Base-by-base conservation (phyloP, 2,329 filamentous ascomycete genomes). In the Ophiostoma sp. region DNA sequence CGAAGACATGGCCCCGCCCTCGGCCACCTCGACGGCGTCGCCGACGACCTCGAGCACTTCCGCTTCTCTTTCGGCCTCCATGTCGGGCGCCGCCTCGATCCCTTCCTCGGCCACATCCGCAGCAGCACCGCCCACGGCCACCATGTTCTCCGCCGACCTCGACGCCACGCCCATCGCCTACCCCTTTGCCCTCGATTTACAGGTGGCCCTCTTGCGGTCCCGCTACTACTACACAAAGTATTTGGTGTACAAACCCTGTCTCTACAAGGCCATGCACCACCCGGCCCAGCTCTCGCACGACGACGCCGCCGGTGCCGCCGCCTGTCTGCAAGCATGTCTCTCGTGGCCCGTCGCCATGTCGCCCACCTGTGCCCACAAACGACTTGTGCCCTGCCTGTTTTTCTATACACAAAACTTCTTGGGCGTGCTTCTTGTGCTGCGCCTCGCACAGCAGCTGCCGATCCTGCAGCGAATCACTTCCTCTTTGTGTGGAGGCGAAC, bases 371-470 rank as follows among this genome's bases (percentile, higher is more conserved):
- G 82, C 85, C 71, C 86, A 86, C 78, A 91, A 91, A 79, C 82
- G 88, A 48, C 82, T 91, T 5, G 81, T 91, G 0, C 88, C 89
- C 0, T 86, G 87, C 72, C 77, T 88, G 1, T 90, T 89, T 77
- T 87, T 88, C 71, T 91, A 89, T 86, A 88, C 87, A 9, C 88
- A 90, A 76, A 89, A 89, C 74, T 83, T 91, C 57, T 82, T 91
- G 61, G 86, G 86, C 3, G 86, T 90, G 31, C 80, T 91, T 31
- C 77, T 91, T 63, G 82, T 91, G 22, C 78, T 91, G 48, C 85
- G 88, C 59, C 81, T 90, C 75, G 86, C 86, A 15, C 82, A 82
- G 22, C 85, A 87, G 72, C 85, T 87, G 61, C 83, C 84, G 0
- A 84, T 87, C 73, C 78, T 91, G 52, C 77, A 80, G 31, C 80